Percentiles rank a stretch among this genome's conserved stretches.
Evolutionary conservation across 495 filamentous ascomycete species (phyloP).

Genomic region (Chaetomidium leptoderma): DNA sequence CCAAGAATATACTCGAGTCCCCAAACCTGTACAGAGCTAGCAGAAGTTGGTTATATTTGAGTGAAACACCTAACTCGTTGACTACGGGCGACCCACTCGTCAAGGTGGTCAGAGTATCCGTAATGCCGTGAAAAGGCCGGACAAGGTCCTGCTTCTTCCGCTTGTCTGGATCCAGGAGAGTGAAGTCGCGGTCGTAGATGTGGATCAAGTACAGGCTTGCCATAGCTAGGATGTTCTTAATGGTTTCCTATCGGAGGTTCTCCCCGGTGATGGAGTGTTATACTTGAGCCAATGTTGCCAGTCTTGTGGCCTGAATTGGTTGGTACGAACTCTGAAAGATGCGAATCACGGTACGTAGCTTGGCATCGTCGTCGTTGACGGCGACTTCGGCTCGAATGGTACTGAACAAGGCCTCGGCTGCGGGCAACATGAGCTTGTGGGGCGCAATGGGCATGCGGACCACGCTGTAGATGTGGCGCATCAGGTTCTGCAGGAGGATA

Average conservation of each 20-base stretch:
- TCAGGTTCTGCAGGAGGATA: slow-evolving; percentile 7
- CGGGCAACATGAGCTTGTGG: slow-evolving; percentile 14
- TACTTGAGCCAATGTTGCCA: slow-evolving; percentile 12
- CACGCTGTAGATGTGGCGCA: slow-evolving; percentile 11
- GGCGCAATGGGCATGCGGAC: slow-evolving; percentile 16
- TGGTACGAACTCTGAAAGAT: slow-evolving; percentile 18
- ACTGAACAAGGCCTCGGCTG: slow-evolving; percentile 2
- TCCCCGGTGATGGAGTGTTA: slow-evolving; percentile 8
- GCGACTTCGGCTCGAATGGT: neutral
- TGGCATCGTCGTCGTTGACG: slow-evolving; percentile 8
- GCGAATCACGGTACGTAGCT: slow-evolving; percentile 12
- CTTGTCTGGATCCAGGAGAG: slow-evolving; percentile 3
- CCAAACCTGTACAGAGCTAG: slow-evolving; percentile 15
- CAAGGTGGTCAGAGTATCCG: slow-evolving; percentile 5
- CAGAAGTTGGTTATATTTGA: slow-evolving; percentile 15
- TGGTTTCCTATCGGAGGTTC: slow-evolving; percentile 14
- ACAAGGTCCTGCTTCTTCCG: slow-evolving; percentile 12
- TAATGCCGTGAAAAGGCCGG: slow-evolving; percentile 11
- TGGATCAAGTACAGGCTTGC: slow-evolving; percentile 12
- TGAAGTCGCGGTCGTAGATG: slow-evolving; percentile 9
- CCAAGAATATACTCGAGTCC: slow-evolving; percentile 7
- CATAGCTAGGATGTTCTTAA: slow-evolving; percentile 13
- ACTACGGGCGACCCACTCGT: slow-evolving; percentile 9
- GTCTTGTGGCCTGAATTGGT: slow-evolving; percentile 8
- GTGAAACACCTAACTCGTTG: slow-evolving; percentile 14